Conservation (phyloP, 805 yeast genomes). For the Candida insectorum region DNA sequence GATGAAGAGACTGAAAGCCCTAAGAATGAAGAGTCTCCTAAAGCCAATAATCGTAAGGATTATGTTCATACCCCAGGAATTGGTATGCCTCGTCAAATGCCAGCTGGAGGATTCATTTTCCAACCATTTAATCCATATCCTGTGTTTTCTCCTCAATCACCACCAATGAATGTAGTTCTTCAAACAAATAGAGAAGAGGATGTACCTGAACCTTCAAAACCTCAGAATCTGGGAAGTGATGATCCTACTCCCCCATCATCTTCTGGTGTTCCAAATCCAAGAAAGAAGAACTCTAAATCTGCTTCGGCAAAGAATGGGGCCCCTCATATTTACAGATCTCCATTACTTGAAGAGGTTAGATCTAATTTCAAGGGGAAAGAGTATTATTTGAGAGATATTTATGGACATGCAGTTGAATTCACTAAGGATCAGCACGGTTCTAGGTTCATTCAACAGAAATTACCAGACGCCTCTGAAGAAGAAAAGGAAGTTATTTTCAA, state of each 20-base stretch:
- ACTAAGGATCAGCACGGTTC: conserved; percentile 97
- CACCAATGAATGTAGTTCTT: conserved; percentile 12
- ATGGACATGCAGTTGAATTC: conserved; percentile 87
- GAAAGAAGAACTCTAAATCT: conserved; percentile 6
- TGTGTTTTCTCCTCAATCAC: conserved; percentile 26
- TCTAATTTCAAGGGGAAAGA: conserved; percentile 55
- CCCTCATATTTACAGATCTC: conserved; percentile 64
- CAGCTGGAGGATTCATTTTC: conserved; percentile 38
- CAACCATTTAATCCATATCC: conserved; percentile 51
- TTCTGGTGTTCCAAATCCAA: conserved; percentile 9
- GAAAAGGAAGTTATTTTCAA: conserved; percentile 76
- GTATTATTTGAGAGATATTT: conserved; percentile 66
- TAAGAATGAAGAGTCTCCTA: not conserved
- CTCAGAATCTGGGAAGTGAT: conserved; percentile 3
- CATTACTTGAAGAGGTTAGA: conserved; percentile 82
- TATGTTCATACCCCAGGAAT: conserved; percentile 17
- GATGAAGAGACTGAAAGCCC: conserved; percentile 6
- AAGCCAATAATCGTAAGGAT: conserved; percentile 2
- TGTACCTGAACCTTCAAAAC: conserved; percentile 1
- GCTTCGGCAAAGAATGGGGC: conserved; percentile 18
- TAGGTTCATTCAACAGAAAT: conserved; percentile 88
- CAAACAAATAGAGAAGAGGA: no score
- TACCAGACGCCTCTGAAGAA: conserved; percentile 63
- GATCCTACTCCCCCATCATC: conserved; percentile 9
- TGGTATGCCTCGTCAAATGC: conserved; percentile 34